Evolutionary conservation across 768 basidiomycete genomes (phyloP).

Genomic region (Artomyces pyxidatus): DNA sequence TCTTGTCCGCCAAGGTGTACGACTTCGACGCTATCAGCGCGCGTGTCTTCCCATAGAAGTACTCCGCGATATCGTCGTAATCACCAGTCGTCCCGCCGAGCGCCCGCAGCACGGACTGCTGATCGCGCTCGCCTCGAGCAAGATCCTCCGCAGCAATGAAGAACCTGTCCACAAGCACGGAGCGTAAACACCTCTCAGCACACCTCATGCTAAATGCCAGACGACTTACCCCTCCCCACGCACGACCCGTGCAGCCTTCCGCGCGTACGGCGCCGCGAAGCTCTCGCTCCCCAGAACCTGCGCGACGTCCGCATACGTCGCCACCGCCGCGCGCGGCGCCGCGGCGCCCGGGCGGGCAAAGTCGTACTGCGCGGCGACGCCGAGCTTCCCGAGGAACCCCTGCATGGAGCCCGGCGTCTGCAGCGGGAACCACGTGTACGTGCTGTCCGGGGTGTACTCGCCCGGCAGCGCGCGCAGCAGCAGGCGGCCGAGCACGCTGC

Average conservation of each 20-base stretch:
- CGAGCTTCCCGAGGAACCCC: conserved; percentile 46
- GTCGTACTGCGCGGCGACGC: conserved; percentile 46
- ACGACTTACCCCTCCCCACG: conserved; percentile 47
- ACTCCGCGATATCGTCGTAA: conserved; percentile 43
- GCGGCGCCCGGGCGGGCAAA: conserved; percentile 37
- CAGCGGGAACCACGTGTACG: conserved; percentile 85
- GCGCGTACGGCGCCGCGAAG: conserved; percentile 44
- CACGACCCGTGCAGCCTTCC: conserved; percentile 44
- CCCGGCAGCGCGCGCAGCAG: conserved; percentile 68
- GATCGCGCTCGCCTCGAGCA: conserved; percentile 33
- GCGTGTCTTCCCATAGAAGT: conserved; percentile 59
- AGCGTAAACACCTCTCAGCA: not conserved
- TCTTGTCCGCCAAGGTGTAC: conserved; percentile 48
- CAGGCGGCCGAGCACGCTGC: conserved; percentile 66
- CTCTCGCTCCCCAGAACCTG: conserved; percentile 41
- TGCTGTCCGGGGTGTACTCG: conserved; percentile 58
- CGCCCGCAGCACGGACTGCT: conserved; percentile 37
- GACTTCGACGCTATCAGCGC: conserved; percentile 48
- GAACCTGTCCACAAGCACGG: conserved; percentile 52
- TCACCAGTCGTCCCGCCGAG: conserved; percentile 41
- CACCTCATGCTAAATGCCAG: not conserved
- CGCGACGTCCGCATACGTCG: conserved; percentile 42
- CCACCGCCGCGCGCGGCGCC: conserved; percentile 25
- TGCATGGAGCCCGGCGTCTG: conserved; percentile 73
- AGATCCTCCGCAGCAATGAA: conserved; percentile 46